Base-by-base conservation (phyloP, 2,329 filamentous ascomycete genomes). In the Calonectria pteridis region DNA sequence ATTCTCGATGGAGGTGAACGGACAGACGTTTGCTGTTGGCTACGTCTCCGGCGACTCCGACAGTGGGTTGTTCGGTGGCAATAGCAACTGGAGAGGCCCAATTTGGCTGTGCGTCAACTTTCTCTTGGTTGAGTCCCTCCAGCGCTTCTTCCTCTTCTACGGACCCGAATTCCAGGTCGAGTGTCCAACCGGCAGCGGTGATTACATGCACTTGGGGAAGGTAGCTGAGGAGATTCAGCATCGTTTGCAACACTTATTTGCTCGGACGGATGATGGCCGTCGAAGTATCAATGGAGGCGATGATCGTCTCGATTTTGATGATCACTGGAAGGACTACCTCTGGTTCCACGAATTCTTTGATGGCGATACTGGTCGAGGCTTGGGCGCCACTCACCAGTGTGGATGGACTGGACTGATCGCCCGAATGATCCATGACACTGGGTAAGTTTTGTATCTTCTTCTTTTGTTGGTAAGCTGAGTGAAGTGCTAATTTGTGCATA, bases 291-390 rank as follows among this genome's bases (percentile, higher is more conserved):
- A 98, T 81, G 93, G 91, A 70, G 93, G 94, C 23, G 95, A 94
- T 78, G 93, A 98, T 79, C 90, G 93, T 77, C 92, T 98, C 37
- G 95, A 98, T 85, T 98, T 94, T 81, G 95, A 98, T 82, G 93
- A 94, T 29, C 89, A 98, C 84, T 98, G 96, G 96, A 96, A 94
- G 84, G 96, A 86, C 67, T 81, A 84, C 62, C 88, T 98, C 80
- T 98, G 95, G 94, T 98, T 98, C 89, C 94, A 98, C 83, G 96
- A 98, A 84, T 98, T 97, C 88, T 98, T 98, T 82, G 96, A 98
- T 82, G 96, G 95, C 49, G 96, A 98, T 83, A 93, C 89, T 65
- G 96, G 96, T 18, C 93, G 95, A 77, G 96, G 97, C 20, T 90
- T 98, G 1, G 96, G 96, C 71, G 95, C 96, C 46, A 96, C 93